Base-by-base conservation (phyloP, 2,329 filamentous ascomycete genomes). In the Fusarium denticulatum region DNA sequence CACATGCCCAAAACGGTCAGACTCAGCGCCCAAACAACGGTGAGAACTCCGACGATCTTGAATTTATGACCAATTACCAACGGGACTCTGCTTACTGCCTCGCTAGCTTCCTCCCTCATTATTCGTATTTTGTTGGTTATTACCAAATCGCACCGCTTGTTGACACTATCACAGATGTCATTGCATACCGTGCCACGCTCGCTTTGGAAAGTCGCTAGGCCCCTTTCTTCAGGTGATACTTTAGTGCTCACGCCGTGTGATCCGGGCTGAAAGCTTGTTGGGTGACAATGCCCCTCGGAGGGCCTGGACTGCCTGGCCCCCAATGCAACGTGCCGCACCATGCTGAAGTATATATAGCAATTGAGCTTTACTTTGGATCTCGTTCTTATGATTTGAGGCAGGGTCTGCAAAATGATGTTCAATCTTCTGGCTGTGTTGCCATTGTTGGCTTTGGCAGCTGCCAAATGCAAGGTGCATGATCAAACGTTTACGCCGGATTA, bases 401-500 rank as follows among this genome's bases (percentile, higher is more conserved):
- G 3, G 20, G 3, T 55, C 26, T 40, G 34, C 52, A 55, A 18
- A 1, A 73, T 73, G 71, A 30, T 28, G 6, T 37, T 34, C 14
- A 59, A 18, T 20, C 10, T 60, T 4, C 8, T 68, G 6, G 28
- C 34, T 11, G 32, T 74, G 12, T n/a, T 73, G 66, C 49, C 71
- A 16, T 36, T 71, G 14, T 8, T 74, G 26, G 62, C 55, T 15
- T 43, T 53, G 15, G 61, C 15, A 16, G 16, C 59, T 7, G 70
- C 71, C 5, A 30, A 67, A 13, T 56, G 3, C 28, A 32, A 67
- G 2, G 37, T 71, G 0, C 71, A 73, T 15, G 67, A 74, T 13
- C n/a, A 52, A 9, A 45, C 32, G 2, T 74, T 73, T 10, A 42
- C 30, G 2, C 71, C 71, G 5, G 71, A 73, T 39, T 71, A 73